phyloP scores from a whole-genome alignment of 108 stramenopile genomes.

The Cafeteria roenbergensis region DNA sequence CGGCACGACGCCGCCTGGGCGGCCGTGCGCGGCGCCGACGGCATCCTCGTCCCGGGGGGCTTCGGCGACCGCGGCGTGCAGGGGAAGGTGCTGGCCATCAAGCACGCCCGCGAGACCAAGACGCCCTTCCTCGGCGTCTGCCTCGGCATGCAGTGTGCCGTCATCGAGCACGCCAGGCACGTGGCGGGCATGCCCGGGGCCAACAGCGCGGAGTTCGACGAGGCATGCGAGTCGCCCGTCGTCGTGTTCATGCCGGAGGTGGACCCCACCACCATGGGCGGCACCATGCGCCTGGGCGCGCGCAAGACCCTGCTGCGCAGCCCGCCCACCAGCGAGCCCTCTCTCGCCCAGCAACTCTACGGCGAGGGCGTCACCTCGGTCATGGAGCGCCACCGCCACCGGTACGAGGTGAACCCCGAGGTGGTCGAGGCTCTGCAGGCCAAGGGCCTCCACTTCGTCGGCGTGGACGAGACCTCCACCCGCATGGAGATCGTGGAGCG shows the following conservation, averaged over 20 bases:
- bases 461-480: constrained; percentile 70
- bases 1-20: constrained; percentile 58
- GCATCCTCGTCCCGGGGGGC: constrained; percentile 84
- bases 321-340: neutral
- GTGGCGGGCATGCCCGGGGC: constrained; percentile 64
- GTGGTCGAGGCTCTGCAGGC: constrained; percentile 66
- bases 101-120: constrained; percentile 64
- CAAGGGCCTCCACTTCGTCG: constrained; percentile 80
- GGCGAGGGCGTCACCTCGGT: constrained; percentile 46
- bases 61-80: constrained; percentile 77
- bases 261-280: constrained; percentile 85
- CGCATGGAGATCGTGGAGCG: constrained; percentile 97
- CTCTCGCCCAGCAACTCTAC: constrained; percentile 55
- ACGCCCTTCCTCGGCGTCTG: constrained; percentile 87
- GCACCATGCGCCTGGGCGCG: constrained; percentile 93
- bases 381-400: constrained; percentile 88
- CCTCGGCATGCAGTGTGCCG: constrained; percentile 87
- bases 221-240: constrained; percentile 56
- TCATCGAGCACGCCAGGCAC: constrained; percentile 64
- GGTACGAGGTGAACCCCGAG: constrained; percentile 98
- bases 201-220: constrained; percentile 85
- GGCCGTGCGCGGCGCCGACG: constrained; percentile 53
- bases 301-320: constrained; percentile 59
- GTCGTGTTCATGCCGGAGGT: constrained; percentile 99
- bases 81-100: constrained; percentile 76